phyloP scores from a whole-genome alignment of 805 yeast species.

The Saturnispora hagleri region DNA sequence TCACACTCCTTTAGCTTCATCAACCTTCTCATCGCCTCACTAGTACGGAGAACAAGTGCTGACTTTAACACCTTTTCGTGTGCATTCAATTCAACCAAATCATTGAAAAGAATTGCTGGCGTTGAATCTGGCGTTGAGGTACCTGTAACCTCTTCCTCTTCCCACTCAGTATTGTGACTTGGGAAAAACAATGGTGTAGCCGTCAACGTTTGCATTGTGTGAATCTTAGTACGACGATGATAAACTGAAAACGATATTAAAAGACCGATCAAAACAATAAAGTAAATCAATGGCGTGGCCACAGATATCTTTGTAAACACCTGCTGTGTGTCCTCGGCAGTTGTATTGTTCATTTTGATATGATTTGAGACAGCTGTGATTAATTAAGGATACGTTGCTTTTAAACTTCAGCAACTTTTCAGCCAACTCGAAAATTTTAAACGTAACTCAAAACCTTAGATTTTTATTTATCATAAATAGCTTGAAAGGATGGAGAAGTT shows the following conservation, averaged over 20 bases:
- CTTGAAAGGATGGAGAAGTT: constrained; percentile 59
- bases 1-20: constrained; percentile 74
- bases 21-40: constrained; percentile 79
- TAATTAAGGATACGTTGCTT: background rate
- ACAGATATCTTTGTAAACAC: constrained; percentile 36
- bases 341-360: constrained; percentile 3
- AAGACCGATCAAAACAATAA: constrained; percentile 56
- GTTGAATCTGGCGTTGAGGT: constrained; percentile 14
- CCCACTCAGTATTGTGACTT: constrained; percentile 2
- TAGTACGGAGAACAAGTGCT: constrained; percentile 51
- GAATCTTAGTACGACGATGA: constrained; percentile 35
- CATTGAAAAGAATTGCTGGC: constrained; percentile 10
- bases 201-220: constrained; percentile 8
- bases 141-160: background rate
- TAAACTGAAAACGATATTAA: constrained; percentile 59
- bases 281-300: constrained; percentile 68
- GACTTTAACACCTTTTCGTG: constrained; percentile 49
- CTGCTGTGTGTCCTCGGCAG: constrained; percentile 5
- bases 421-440: background rate
- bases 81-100: constrained; percentile 41
- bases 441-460: background rate
- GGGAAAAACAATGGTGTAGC: constrained; percentile 10
- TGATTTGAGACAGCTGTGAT: background rate
- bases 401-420: background rate
- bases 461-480: background rate